Percentiles rank a stretch among this genome's conserved stretches.
Evolutionary conservation across 2,329 filamentous ascomycete species (phyloP).

Genomic region (Acrocalymma vagum): DNA sequence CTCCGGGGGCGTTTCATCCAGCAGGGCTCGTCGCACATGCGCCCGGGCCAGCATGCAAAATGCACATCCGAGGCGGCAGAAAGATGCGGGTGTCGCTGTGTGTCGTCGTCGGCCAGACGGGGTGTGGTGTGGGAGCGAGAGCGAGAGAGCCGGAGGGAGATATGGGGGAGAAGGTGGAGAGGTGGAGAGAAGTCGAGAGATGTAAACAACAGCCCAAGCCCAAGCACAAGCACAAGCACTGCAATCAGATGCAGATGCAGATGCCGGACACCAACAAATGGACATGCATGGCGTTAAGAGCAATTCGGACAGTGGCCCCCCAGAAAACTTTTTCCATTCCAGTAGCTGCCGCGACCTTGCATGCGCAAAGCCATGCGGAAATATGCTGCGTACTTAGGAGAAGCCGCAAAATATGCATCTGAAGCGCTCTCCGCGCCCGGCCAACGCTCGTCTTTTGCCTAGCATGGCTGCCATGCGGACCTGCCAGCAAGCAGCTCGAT

Average conservation of each 20-base stretch:
- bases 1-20: constrained; percentile 32
- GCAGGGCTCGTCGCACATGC: constrained; percentile 37
- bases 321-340: too few relatives aligned
- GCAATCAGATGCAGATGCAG: constrained; percentile 25
- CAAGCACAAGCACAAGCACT: too few relatives aligned
- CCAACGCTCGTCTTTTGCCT: constrained; percentile 25
- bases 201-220: too few relatives aligned
- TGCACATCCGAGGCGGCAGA: constrained; percentile 22
- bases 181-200: constrained; percentile 19
- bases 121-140: constrained; percentile 10
- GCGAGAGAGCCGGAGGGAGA: constrained; percentile 8
- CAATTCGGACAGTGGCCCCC: too few relatives aligned
- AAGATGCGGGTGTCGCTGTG: constrained; percentile 35
- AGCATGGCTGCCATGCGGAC: constrained; percentile 23
- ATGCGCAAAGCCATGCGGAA: too few relatives aligned
- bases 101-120: constrained; percentile 20
- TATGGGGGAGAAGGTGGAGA: constrained; percentile 5
- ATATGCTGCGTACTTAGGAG: too few relatives aligned
- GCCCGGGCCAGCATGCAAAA: constrained; percentile 32
- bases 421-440: too few relatives aligned
- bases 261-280: too few relatives aligned
- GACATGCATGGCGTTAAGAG: too few relatives aligned
- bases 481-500: constrained; percentile 12
- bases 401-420: too few relatives aligned
- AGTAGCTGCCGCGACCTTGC: too few relatives aligned